Percentiles rank a stretch among this genome's conserved stretches.
These are phyloP conservation scores for Ophiosphaerella herpotricha DNA, from an alignment of 2,329 filamentous ascomycete species.

Conservation along the genomic window DNA sequence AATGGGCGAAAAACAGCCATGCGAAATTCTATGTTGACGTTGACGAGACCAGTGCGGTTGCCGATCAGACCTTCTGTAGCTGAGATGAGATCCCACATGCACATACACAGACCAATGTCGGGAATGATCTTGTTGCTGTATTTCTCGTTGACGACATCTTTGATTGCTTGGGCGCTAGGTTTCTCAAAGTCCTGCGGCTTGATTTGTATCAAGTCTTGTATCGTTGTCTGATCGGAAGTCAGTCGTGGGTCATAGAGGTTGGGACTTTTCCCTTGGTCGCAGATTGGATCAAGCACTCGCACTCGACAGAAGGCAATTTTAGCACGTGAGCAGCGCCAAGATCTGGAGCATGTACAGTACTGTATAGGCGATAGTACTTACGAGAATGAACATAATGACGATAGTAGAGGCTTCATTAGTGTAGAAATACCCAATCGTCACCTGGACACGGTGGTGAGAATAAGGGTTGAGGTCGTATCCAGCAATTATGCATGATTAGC, in stretches of 20 bases:
- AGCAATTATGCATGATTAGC: conserved; percentile 8
- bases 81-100: conserved; percentile 87
- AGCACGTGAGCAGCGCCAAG: background rate
- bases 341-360: background rate
- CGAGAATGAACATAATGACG: conserved; percentile 46
- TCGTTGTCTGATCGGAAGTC: conserved; percentile 56
- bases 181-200: conserved; percentile 86
- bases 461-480: conserved; percentile 5
- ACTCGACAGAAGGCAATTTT: background rate
- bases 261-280: too few relatives aligned
- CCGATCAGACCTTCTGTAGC: conserved; percentile 93
- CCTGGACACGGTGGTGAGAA: conserved; percentile 10
- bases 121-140: conserved; percentile 98
- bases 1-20: conserved; percentile 94
- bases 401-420: conserved; percentile 32
- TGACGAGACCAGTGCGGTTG: conserved; percentile 87
- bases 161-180: conserved; percentile 79
- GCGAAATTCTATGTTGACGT: conserved; percentile 94
- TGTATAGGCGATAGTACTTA: conserved; percentile 22
- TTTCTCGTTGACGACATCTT: conserved; percentile 96
- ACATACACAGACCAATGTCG: conserved; percentile 90
- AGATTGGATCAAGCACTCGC: background rate
- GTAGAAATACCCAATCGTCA: conserved; percentile 15
- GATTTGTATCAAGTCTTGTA: conserved; percentile 94
- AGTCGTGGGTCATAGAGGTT: background rate